Evolutionary conservation across 805 yeast species (phyloP), one percentile per base, ranked within the genome.

Genomic region (Cyberlindnera subsufficiens): DNA sequence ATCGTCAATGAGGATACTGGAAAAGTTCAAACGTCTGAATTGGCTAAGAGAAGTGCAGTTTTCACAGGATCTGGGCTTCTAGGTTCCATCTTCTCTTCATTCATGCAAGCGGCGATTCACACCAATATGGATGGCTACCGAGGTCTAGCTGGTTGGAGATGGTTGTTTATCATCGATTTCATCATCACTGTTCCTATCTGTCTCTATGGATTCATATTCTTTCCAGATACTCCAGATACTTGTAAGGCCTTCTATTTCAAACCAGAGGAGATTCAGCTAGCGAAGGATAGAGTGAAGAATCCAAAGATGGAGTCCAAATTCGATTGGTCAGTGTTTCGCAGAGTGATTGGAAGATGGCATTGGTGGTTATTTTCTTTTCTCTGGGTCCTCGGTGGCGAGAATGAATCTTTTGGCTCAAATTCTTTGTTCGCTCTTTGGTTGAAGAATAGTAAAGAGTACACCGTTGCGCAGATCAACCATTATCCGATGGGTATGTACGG

Each of bases 91-190:
- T 74, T 77, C 49, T 71, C 78, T 35, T 74, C 78, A 1, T 69
- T 74, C n/a, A 68, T 78, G 72, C 82, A 77, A 54, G 70, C 72
- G n/a, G 74, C 77, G 3, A 76, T 77, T 31, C 70, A 68, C 51
- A 60, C 56, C 16, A 66, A 67, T 49, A 63, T 77, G 67, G 66
- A 54, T 34, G 44, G 44, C n/a, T 30, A 38, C 30, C 72, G 49
- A 73, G 75, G 42, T 0, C 56, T 78, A 14, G 67, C 69, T 4
- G 85, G 86, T 7, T 79, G 84, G 84, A 68, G 80, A 58, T 79
- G 85, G 85, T 56, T 79, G n/a, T 80, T 78, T 54, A 74, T 80
- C 36, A 75, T 80, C 47, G 84, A 80, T 59, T 78, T 77, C 49
- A 52, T 75, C 29, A 67, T 79, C 36, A 78, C 85, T 0, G 53